These are phyloP conservation scores for Cercospora sojina DNA, from an alignment of 2,329 filamentous ascomycete species.

Conservation along the genomic window DNA sequence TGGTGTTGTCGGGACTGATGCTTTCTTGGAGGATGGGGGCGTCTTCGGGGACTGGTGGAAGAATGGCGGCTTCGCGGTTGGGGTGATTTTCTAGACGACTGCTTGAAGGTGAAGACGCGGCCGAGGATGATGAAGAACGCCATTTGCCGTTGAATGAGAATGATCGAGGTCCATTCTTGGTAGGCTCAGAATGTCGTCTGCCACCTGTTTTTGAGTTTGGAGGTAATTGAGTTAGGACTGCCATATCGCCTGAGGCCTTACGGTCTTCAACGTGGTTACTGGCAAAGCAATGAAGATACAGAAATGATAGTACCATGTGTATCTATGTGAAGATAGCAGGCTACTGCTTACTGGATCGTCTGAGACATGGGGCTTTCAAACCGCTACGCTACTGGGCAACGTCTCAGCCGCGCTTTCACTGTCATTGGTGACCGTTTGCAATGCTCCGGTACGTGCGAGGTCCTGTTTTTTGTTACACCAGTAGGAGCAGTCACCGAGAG, in stretches of 20 bases:
- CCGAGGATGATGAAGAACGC: neutral
- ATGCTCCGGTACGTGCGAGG: neutral
- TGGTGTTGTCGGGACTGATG: constrained; percentile 5
- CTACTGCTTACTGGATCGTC: neutral
- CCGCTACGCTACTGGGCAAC: neutral
- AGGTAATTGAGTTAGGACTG: neutral
- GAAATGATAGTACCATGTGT: neutral
- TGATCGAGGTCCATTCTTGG: neutral
- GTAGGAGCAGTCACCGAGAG: neutral
- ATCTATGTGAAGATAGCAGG: constrained; percentile 5
- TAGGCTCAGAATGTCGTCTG: constrained; percentile 7
- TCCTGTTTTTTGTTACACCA: neutral
- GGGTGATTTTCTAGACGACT: neutral
- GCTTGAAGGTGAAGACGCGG: neutral
- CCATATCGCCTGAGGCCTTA: neutral
- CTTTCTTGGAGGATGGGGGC: neutral
- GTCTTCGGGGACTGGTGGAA: constrained; percentile 6
- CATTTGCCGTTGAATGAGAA: neutral
- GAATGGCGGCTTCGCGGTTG: constrained; percentile 8
- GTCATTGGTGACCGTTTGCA: constrained; percentile 8
- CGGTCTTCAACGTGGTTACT: neutral
- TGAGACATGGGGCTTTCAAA: constrained; percentile 9
- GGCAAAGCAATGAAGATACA: neutral
- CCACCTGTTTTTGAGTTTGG: constrained; percentile 1
- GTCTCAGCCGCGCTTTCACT: neutral